Evolutionary conservation across 78 protist genomes (phyloP).

Genomic region (Dictyostelium capitatum): DNA sequence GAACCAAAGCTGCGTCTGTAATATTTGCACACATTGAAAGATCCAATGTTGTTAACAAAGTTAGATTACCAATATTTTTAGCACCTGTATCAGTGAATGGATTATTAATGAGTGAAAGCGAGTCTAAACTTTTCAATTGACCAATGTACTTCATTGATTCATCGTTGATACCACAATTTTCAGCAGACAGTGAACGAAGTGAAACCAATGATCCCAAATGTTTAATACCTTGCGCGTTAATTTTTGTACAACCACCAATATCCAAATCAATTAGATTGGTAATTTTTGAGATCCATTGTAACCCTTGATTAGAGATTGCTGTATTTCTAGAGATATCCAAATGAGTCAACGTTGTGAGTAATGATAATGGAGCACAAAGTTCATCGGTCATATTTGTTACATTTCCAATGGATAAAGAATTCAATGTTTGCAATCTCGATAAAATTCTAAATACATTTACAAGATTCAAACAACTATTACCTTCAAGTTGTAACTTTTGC

Average conservation of each 20-base stretch:
- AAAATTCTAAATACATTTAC: background rate
- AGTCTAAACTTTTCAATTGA: background rate
- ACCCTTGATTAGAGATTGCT: background rate
- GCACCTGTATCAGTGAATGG: conserved; percentile 67
- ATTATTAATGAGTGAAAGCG: conserved; percentile 49
- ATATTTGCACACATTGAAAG: conserved; percentile 65
- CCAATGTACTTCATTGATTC: conserved; percentile 41
- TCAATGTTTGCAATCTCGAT: background rate
- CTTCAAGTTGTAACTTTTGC: conserved; percentile 33
- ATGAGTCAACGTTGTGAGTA: conserved; percentile 3
- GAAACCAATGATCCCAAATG: background rate
- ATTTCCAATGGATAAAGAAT: conserved; percentile 15
- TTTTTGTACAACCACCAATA: conserved; percentile 8
- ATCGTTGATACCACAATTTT: conserved; percentile 41
- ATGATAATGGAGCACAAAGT: background rate
- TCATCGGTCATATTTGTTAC: conserved; percentile 1
- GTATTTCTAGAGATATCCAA: conserved; percentile 32
- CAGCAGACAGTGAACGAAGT: conserved; percentile 5
- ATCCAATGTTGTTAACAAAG: conserved; percentile 27
- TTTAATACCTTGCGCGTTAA: background rate
- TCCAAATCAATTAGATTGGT: conserved; percentile 31
- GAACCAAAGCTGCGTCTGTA: conserved; percentile 44
- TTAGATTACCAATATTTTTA: conserved; percentile 26
- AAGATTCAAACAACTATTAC: conserved; percentile 3
- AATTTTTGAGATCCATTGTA: conserved; percentile 10